Percentiles rank a stretch among this genome's conserved stretches.
Conservation (phyloP, 169 alveolate genomes). For the Eimeria acervulina region DNA sequence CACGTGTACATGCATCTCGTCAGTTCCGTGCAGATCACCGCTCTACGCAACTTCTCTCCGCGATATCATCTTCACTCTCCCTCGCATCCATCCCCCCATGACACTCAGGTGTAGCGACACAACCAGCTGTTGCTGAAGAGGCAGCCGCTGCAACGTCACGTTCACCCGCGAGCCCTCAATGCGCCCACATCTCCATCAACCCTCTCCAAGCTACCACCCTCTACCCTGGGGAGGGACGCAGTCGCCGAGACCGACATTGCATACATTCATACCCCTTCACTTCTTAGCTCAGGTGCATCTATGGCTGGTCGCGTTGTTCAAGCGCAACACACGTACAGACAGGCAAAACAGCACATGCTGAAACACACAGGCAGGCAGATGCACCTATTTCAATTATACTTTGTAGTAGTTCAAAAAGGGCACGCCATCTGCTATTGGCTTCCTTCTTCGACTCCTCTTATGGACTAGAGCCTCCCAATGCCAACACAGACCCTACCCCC, state of each 20-base stretch:
- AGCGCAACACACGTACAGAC: slow-evolving; percentile 39
- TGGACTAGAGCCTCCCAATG: background rate
- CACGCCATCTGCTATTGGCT: background rate
- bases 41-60: slow-evolving; percentile 53
- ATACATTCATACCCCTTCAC: background rate
- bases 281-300: slow-evolving; percentile 27
- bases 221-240: background rate
- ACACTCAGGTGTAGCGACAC: slow-evolving; percentile 25
- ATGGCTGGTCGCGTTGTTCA: background rate
- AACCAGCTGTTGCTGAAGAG: slow-evolving; percentile 2
- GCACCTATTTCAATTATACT: slow-evolving; percentile 8
- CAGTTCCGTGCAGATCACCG: background rate
- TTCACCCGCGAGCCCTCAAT: background rate
- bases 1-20: background rate
- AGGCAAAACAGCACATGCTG: slow-evolving; percentile 46
- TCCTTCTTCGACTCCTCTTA: background rate
- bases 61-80: background rate
- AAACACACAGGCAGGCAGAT: background rate
- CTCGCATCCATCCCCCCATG: slow-evolving; percentile 6
- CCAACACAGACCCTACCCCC: background rate
- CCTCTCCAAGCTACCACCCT: background rate
- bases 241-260: background rate
- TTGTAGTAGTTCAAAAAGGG: slow-evolving; percentile 1
- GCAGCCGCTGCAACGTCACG: background rate
- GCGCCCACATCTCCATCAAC: background rate